phyloP scores from a whole-genome alignment of 805 yeast species.

The Candida dajiaensis region DNA sequence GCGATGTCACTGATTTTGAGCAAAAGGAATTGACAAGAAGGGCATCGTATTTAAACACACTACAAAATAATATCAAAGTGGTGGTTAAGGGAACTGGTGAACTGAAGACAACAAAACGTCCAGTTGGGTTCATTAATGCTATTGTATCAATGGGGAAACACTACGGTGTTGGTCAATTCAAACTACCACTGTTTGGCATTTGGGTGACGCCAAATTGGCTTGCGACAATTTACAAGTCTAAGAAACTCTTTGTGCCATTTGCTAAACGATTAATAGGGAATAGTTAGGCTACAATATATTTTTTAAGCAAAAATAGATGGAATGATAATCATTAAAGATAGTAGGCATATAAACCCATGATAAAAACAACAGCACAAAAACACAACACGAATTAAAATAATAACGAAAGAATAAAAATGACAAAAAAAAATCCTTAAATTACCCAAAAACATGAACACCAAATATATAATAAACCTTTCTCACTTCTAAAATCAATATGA shows the following conservation, averaged over 20 bases:
- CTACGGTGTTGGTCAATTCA: slow-evolving; percentile 1
- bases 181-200: not conserved
- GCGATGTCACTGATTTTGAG: slow-evolving; percentile 22
- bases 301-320: not conserved
- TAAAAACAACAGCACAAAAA: not conserved
- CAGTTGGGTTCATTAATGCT: not conserved
- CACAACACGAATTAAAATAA: no score
- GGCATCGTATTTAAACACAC: slow-evolving; percentile 9
- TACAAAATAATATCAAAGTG: slow-evolving; percentile 13
- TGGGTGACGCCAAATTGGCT: not conserved
- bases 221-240: not conserved
- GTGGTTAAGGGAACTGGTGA: not conserved
- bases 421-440: not conserved
- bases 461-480: no score
- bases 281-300: not conserved
- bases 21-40: slow-evolving; percentile 12
- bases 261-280: not conserved
- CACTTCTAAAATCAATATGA: not conserved
- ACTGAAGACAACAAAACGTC: not conserved
- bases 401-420: no score
- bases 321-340: not conserved
- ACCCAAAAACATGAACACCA: not conserved
- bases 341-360: not conserved
- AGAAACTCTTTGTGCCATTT: not conserved
- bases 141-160: not conserved